Base-by-base conservation (phyloP, 1,284 basidiomycete genomes). In the Malassezia equina region DNA sequence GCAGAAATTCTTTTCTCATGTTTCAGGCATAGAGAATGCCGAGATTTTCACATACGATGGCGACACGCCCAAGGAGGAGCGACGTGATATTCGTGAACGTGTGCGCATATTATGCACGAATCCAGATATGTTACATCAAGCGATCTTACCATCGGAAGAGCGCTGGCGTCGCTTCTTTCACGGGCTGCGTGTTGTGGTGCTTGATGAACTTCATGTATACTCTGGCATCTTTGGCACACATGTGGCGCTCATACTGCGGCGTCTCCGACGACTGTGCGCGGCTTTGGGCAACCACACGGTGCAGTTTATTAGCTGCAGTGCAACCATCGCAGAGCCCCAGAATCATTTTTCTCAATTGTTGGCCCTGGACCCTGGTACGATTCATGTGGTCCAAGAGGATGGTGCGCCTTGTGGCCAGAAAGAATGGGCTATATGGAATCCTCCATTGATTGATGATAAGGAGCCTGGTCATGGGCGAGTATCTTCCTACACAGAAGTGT, bases 151-250 rank as follows among this genome's bases (percentile, higher is more conserved):
- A 0, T 81, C 85, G 51, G 89, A 93, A 75, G 85, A 90, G 47
- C 68, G 79, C 6, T 93, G 90, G 89, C 79, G 89, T 76, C 80
- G 81, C 81, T 86, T 77, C 59, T 73, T 78, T 17, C 58, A 83
- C 62, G 83, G 84, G 60, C 76, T 90, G 56, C 85, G 84, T 69
- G 78, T 90, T 12, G 80, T 91, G 48, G 88, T 83, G 0, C 83
- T 90, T 0, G 90, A 93, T 53, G 86, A 90, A 73, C 71, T 90
- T 36, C 88, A 89, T 71, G 88, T 86, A 64, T 89, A 89, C 58
- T 65, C 66, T 12, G 70, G 69, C 17, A 56, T 66, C 6, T 71
- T 70, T 51, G 67, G 67, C 7, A 62, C 65, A 1, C 70, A 72
- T 39, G 69, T 69, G 31, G 62, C 61, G 29, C 58, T 64, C n/a